These are phyloP conservation scores for Priceomyces melissophilus DNA, from an alignment of 805 yeast genomes.

Conservation along the genomic window DNA sequence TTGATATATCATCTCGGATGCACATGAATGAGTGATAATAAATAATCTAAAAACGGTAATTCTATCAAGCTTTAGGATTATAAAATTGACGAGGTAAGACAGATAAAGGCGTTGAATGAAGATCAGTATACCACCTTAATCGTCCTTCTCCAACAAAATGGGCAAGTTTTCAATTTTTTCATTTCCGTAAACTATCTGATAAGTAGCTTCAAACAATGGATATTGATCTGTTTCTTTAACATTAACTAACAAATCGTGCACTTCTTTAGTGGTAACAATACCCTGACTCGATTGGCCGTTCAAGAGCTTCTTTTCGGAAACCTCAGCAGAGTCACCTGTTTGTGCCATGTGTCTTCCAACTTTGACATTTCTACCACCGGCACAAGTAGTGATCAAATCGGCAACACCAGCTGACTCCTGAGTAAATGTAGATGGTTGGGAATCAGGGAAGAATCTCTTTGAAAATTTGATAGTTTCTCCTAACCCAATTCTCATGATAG, in stretches of 20 bases:
- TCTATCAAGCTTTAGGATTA: not conserved
- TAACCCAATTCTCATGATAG: slow-evolving; percentile 93
- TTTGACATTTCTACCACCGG: slow-evolving; percentile 95
- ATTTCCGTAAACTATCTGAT: slow-evolving; percentile 75
- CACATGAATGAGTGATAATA: not conserved
- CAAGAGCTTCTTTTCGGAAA: slow-evolving; percentile 79
- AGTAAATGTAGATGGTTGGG: slow-evolving; percentile 71
- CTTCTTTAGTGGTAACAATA: slow-evolving; percentile 85
- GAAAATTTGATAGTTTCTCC: slow-evolving; percentile 80
- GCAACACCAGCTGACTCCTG: slow-evolving; percentile 98
- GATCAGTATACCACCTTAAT: not conserved
- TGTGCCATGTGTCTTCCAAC: slow-evolving; percentile 86
- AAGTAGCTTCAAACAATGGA: slow-evolving; percentile 79
- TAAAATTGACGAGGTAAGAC: not conserved
- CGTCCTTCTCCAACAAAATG: slow-evolving; percentile 48
- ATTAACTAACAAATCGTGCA: slow-evolving; percentile 70
- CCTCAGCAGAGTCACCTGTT: slow-evolving; percentile 71
- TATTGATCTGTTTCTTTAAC: slow-evolving; percentile 59
- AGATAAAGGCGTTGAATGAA: no score
- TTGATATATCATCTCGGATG: not conserved
- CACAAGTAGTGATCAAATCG: slow-evolving; percentile 94
- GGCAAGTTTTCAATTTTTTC: slow-evolving; percentile 77
- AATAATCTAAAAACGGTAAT: slow-evolving; percentile 2
- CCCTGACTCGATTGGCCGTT: slow-evolving; percentile 99
- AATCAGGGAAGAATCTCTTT: slow-evolving; percentile 8